These are phyloP conservation scores for Fusarium miscanthi DNA, from an alignment of 2,329 filamentous ascomycete species.

Conservation along the genomic window DNA sequence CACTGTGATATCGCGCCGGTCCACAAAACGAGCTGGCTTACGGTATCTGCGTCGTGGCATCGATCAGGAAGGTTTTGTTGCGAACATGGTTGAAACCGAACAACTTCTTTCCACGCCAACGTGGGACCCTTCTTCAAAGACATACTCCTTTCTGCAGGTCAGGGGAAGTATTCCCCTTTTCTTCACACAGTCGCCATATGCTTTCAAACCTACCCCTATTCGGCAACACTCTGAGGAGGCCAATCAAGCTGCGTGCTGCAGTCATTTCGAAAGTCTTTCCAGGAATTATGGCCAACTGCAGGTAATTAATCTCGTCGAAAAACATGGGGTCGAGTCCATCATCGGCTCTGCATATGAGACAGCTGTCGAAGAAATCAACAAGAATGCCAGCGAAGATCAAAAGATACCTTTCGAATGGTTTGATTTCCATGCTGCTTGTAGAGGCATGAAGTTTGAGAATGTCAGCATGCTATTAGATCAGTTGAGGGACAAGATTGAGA, in stretches of 20 bases:
- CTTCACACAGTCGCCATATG: conserved; percentile 95
- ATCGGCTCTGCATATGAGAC: conserved; percentile 83
- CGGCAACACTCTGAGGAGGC: conserved; percentile 82
- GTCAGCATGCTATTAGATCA: conserved; percentile 81
- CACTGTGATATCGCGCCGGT: conserved; percentile 92
- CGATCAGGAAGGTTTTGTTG: conserved; percentile 87
- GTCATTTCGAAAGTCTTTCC: conserved; percentile 79
- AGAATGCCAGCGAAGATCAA: conserved; percentile 61
- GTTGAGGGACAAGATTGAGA: conserved; percentile 74
- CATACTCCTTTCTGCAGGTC: conserved; percentile 87
- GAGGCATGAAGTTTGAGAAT: conserved; percentile 98
- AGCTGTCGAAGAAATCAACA: conserved; percentile 74
- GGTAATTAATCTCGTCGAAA: conserved; percentile 87
- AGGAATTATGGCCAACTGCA: conserved; percentile 81
- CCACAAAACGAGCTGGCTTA: conserved; percentile 84
- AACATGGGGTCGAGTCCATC: conserved; percentile 81
- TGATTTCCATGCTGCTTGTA: conserved; percentile 92
- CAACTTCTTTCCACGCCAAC: conserved; percentile 82
- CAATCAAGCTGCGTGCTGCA: conserved; percentile 81
- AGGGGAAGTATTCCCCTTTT: conserved; percentile 94
- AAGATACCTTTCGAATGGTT: conserved; percentile 86
- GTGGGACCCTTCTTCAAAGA: conserved; percentile 71
- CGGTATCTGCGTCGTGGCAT: conserved; percentile 91
- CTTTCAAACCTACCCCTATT: conserved; percentile 86
- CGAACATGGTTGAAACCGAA: conserved; percentile 94